Evolutionary conservation across 768 basidiomycete genomes (phyloP), one percentile per base, ranked within the genome.

Genomic region (Lactarius tabidus): DNA sequence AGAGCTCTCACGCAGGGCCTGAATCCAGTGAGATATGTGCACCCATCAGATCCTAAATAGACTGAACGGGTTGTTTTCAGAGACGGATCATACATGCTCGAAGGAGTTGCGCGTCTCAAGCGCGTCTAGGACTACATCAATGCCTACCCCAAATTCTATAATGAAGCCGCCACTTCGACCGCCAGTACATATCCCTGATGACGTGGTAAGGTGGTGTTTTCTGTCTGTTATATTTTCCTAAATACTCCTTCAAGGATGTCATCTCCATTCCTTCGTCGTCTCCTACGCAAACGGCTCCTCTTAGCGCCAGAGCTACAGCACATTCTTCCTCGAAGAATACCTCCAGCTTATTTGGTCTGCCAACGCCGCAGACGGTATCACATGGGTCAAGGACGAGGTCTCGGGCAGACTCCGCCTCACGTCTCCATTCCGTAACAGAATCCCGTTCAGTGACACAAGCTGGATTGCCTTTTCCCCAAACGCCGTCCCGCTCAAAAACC

Each of bases 401-500:
- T 20, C 18, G 57, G 33, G 48, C 51, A 12, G 56, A 54, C 23
- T 6, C 23, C 8, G 15, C 6, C 7, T 33, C 48, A 14, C 26
- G 12, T 35, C 26, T n/a, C n/a, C 20, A 61, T 36, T 8, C 9
- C 17, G 29, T n/a, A n/a, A n/a, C 36, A 5, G 45, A 17, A 10
- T 61, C 55, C 33, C 23, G 18, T 56, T 55, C 36, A 23, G 43
- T 14, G 35, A 38, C 14, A 35, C 55, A 57, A 51, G n/a, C 29
- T 57, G 55, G 64, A 57, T 26, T 48, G n/a, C 18, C 8, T 4
- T 29, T 15, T 2, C 51, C 33, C 26, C 60, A 41, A 38, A 66
- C 65, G 10, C 65, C 65, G 3, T 36, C 65, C 33, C 57, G 60
- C 29, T 23, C 65, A 31, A 66, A 53, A 41, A 18, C 35, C 31